These are phyloP conservation scores for Orbilia brochopaga DNA, from an alignment of 2,329 filamentous ascomycete genomes.

Conservation along the genomic window DNA sequence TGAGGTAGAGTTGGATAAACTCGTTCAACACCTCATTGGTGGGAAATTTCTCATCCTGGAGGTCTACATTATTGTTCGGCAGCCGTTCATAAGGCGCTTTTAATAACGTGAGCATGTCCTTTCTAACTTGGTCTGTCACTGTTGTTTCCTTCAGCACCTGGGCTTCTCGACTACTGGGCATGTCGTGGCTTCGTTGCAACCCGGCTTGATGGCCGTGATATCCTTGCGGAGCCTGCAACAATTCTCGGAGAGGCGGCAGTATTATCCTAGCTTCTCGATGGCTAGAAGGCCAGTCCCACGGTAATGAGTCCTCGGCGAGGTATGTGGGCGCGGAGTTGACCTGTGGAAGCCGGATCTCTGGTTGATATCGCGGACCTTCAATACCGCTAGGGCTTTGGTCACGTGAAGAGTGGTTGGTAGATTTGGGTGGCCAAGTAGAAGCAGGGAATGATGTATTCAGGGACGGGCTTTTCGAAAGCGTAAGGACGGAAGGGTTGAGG, in stretches of 20 bases:
- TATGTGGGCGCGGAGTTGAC: conserved; percentile 41
- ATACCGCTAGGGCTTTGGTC: conserved; percentile 38
- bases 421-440: conserved; percentile 25
- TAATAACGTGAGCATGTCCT: conserved; percentile 54
- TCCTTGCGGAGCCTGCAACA: conserved; percentile 52
- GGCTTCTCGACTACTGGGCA: conserved; percentile 27
- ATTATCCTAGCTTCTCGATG: conserved; percentile 53
- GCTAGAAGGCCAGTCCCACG: conserved; percentile 54
- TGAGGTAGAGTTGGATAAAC: conserved; percentile 57
- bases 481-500: conserved; percentile 39
- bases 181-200: conserved; percentile 39
- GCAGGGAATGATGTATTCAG: conserved; percentile 36
- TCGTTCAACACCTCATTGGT: conserved; percentile 54
- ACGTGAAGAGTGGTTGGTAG: conserved; percentile 38
- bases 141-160: conserved; percentile 33
- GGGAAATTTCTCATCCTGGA: conserved; percentile 55
- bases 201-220: conserved; percentile 39
- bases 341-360: conserved; percentile 42
- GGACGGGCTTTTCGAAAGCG: conserved; percentile 38
- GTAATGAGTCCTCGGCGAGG: conserved; percentile 53
- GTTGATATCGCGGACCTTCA: conserved; percentile 33
- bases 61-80: conserved; percentile 53
- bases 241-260: conserved; percentile 53
- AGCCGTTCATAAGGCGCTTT: conserved; percentile 53
- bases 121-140: conserved; percentile 53